Conservation (phyloP, 2,329 filamentous ascomycete species). For the Colletotrichum gigasporum region DNA sequence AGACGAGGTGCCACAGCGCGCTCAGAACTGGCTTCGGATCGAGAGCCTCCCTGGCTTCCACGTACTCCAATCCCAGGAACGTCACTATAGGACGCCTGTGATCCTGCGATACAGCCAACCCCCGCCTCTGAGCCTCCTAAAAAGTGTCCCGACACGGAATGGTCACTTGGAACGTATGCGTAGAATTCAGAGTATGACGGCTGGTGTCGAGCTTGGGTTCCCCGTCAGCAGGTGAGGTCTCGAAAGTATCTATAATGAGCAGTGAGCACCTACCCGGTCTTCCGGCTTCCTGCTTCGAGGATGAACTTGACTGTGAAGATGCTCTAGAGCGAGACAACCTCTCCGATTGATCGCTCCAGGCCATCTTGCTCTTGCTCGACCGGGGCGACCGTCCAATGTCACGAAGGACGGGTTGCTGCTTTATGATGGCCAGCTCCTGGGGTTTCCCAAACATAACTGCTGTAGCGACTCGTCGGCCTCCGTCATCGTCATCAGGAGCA, state of each 20-base stretch:
- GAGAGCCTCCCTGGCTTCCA: neutral
- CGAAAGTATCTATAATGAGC: neutral
- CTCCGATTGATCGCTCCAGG: constrained; percentile 10
- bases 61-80: neutral
- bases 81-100: constrained; percentile 1
- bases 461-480: neutral
- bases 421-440: constrained; percentile 23
- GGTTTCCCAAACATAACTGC: constrained; percentile 18
- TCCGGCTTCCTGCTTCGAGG: neutral
- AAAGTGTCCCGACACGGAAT: neutral
- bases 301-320: neutral
- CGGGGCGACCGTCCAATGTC: constrained; percentile 15
- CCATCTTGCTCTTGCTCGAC: constrained; percentile 18
- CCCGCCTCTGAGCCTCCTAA: neutral
- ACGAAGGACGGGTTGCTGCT: constrained; percentile 20
- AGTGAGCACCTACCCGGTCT: constrained; percentile 6
- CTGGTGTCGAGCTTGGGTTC: constrained; percentile 3
- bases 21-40: neutral
- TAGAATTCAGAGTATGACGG: constrained; percentile 25
- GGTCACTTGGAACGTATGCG: constrained; percentile 10
- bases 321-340: neutral
- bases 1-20: neutral
- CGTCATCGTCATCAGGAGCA: constrained; percentile 12
- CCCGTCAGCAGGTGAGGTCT: constrained; percentile 2
- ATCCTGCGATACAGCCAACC: neutral